These are phyloP conservation scores for Blepharisma undulans DNA, from an alignment of 169 alveolate genomes.

Conservation along the genomic window DNA sequence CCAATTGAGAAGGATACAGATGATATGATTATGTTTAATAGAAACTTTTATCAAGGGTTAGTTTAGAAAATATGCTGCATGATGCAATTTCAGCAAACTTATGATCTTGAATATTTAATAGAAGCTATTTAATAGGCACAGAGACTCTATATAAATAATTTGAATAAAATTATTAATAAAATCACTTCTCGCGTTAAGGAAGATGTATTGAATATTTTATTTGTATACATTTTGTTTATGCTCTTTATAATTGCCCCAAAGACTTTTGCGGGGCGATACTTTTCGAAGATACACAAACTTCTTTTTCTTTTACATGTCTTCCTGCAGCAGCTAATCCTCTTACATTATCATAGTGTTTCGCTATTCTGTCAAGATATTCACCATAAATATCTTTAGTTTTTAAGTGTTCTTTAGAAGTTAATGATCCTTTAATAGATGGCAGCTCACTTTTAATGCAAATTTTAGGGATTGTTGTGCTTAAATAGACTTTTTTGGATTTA, in stretches of 20 bases:
- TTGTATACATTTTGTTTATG: neutral
- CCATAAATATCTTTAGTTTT: neutral
- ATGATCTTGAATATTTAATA: conserved; percentile 58
- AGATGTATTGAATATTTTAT: no score
- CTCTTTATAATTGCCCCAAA: neutral
- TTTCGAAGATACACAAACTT: neutral
- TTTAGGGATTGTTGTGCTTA: neutral
- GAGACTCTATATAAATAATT: conserved; percentile 64
- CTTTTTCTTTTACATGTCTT: neutral
- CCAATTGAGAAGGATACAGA: neutral
- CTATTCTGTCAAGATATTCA: neutral
- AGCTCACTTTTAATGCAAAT: neutral
- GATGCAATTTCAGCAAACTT: conserved; percentile 42
- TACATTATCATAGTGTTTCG: neutral
- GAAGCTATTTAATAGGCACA: conserved; percentile 65
- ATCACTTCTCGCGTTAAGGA: neutral
- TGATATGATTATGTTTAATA: conserved; percentile 41
- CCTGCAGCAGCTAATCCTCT: neutral
- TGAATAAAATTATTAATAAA: no score
- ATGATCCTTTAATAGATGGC: neutral
- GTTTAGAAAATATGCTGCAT: conserved; percentile 66
- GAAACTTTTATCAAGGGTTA: conserved; percentile 48
- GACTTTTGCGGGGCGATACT: neutral
- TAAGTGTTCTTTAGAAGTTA: neutral
- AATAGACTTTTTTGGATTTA: neutral